These are phyloP conservation scores for Akanthomyces dipterigenus DNA, from an alignment of 2,329 filamentous ascomycete genomes.

Conservation along the genomic window DNA sequence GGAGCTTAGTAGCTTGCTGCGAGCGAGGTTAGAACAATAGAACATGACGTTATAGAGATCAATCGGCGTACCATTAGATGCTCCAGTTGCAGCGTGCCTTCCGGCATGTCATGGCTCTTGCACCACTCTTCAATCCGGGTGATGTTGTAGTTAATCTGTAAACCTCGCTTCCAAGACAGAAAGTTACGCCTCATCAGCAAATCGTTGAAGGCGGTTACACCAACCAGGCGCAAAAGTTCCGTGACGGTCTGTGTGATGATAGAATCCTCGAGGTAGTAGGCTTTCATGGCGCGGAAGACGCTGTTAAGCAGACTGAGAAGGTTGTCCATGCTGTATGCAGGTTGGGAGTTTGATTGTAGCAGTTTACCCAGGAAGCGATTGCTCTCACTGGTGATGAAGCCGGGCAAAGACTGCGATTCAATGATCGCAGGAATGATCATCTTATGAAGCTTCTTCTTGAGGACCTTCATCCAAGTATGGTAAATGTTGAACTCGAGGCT, in stretches of 20 bases:
- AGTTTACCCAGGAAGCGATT: constrained; percentile 98
- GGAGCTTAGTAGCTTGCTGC: constrained; percentile 92
- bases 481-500: constrained; percentile 99
- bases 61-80: constrained; percentile 73
- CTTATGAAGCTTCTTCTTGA: constrained; percentile 99
- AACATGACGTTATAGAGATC: not conserved
- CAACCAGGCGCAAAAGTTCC: constrained; percentile 85
- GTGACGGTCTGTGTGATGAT: constrained; percentile 96
- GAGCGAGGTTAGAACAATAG: constrained; percentile 20
- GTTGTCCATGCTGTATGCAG: constrained; percentile 99
- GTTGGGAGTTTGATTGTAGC: constrained; percentile 78
- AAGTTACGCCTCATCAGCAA: constrained; percentile 97
- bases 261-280: constrained; percentile 91
- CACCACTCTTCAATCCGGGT: constrained; percentile 99
- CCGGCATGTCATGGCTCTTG: constrained; percentile 99
- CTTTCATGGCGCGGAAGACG: constrained; percentile 98
- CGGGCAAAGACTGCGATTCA: constrained; percentile 94
- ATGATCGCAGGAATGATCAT: constrained; percentile 99
- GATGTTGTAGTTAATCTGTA: constrained; percentile 99
- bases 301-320: constrained; percentile 91
- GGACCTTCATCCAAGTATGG: constrained; percentile 99
- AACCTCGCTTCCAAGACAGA: constrained; percentile 96
- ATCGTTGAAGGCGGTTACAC: constrained; percentile 97
- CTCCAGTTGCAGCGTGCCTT: constrained; percentile 93
- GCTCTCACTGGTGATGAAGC: constrained; percentile 97